Evolutionary conservation across 176 grass and related monocot genomes (phyloP).

Genomic region (Lolium perenne): DNA sequence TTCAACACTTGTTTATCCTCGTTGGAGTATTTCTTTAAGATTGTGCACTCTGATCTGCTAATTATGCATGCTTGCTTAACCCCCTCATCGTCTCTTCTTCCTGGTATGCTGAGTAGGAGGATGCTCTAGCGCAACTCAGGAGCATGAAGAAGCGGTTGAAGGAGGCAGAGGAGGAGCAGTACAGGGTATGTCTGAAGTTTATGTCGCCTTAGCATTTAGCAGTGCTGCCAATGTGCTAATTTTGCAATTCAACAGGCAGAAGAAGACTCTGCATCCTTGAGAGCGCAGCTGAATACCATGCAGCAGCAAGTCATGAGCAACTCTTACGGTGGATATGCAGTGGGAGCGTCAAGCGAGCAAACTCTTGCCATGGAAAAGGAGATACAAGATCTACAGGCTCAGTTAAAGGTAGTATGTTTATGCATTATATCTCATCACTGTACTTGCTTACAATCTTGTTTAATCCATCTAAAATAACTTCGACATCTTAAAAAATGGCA

Average conservation of each 20-base stretch:
- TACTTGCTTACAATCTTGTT: constrained; percentile 1
- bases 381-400: constrained; percentile 82
- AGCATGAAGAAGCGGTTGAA: constrained; percentile 88
- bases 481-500: constrained; percentile 25
- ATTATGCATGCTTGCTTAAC: constrained; percentile 15
- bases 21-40: constrained; percentile 20
- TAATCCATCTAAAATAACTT: constrained; percentile 28
- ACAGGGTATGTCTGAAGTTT: constrained; percentile 65
- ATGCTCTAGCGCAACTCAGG: constrained; percentile 86
- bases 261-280: constrained; percentile 86
- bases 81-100: not conserved
- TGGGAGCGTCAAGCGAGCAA: constrained; percentile 62
- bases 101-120: constrained; percentile 68
- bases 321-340: constrained; percentile 63
- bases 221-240: constrained; percentile 28
- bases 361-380: constrained; percentile 79
- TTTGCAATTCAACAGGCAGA: constrained; percentile 67
- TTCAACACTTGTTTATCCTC: constrained; percentile 19
- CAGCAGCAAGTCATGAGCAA: constrained; percentile 81
- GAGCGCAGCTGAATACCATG: constrained; percentile 83
- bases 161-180: constrained; percentile 98
- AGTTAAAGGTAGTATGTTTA: constrained; percentile 60
- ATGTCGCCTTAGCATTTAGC: constrained; percentile 10
- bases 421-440: not conserved
- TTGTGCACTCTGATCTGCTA: constrained; percentile 27